Percentiles rank a stretch among this genome's conserved stretches.
Evolutionary conservation across 2,329 filamentous ascomycete genomes (phyloP).

Genomic region (Monilinia vaccinii-corymbosi): DNA sequence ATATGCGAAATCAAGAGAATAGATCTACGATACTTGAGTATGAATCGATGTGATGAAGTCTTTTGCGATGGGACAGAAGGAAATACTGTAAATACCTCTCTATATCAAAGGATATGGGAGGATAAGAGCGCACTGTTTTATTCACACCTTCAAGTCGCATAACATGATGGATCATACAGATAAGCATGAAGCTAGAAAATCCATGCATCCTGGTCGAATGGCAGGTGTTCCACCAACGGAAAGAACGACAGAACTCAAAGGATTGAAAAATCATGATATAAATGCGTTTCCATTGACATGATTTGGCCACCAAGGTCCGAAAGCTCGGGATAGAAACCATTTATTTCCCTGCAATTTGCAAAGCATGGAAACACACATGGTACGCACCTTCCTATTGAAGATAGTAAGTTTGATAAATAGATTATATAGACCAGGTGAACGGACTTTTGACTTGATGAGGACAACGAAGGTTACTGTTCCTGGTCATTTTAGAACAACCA

Average conservation of each 20-base stretch:
- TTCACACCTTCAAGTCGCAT: neutral
- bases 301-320: neutral
- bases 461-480: neutral
- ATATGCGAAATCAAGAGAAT: neutral
- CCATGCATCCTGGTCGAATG: neutral
- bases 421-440: neutral
- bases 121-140: neutral
- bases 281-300: neutral
- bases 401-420: neutral
- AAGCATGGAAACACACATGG: neutral
- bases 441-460: neutral
- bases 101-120: neutral
- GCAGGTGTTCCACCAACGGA: neutral
- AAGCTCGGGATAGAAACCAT: neutral
- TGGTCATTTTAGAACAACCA: neutral
- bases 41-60: neutral
- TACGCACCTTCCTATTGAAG: slow-evolving; percentile 1
- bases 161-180: neutral
- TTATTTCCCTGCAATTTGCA: neutral
- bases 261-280: neutral
- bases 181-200: neutral
- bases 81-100: neutral
- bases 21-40: neutral
- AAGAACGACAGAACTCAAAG: neutral
- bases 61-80: neutral